Evolutionary conservation across 2,329 filamentous ascomycete genomes (phyloP).

Genomic region (Epichloe sp.): DNA sequence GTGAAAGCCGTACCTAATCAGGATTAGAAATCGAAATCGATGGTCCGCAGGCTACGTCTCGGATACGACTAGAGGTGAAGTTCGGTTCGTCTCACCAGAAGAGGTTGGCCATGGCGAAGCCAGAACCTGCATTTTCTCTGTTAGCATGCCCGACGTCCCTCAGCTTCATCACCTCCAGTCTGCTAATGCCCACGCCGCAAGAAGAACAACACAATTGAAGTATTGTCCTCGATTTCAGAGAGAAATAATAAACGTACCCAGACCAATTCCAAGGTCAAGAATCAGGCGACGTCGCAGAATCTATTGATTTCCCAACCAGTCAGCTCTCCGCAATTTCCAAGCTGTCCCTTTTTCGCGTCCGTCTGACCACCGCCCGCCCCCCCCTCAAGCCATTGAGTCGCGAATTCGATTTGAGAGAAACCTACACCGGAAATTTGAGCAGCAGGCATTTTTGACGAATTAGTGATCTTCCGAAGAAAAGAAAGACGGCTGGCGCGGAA

Average conservation of each 20-base stretch:
- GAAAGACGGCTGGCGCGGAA: not conserved
- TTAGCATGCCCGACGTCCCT: slow-evolving; percentile 19
- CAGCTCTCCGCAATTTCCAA: slow-evolving; percentile 16
- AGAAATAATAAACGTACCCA: slow-evolving; percentile 31
- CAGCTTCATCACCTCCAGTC: not conserved
- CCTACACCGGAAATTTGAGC: slow-evolving; percentile 48
- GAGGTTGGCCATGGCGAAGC: slow-evolving; percentile 39
- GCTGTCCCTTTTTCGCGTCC: not conserved
- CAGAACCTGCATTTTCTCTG: slow-evolving; percentile 29
- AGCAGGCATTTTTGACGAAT: slow-evolving; percentile 34
- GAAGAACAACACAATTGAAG: not conserved
- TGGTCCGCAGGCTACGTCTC: not conserved
- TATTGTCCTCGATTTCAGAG: not conserved
- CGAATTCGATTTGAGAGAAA: slow-evolving; percentile 11
- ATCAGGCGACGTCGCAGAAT: slow-evolving; percentile 49
- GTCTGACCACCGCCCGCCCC: not conserved
- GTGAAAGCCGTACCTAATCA: slow-evolving; percentile 46
- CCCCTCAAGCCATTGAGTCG: slow-evolving; percentile 16
- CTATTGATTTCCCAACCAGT: slow-evolving; percentile 28
- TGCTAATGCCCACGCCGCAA: not conserved
- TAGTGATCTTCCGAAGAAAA: not conserved
- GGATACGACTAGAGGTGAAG: not conserved
- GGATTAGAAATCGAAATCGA: too few species aligned
- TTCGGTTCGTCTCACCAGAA: slow-evolving; percentile 37
- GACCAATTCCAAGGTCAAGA: slow-evolving; percentile 39